phyloP scores from a whole-genome alignment of 208 protist genomes.

The Crithidia fasciculata region DNA sequence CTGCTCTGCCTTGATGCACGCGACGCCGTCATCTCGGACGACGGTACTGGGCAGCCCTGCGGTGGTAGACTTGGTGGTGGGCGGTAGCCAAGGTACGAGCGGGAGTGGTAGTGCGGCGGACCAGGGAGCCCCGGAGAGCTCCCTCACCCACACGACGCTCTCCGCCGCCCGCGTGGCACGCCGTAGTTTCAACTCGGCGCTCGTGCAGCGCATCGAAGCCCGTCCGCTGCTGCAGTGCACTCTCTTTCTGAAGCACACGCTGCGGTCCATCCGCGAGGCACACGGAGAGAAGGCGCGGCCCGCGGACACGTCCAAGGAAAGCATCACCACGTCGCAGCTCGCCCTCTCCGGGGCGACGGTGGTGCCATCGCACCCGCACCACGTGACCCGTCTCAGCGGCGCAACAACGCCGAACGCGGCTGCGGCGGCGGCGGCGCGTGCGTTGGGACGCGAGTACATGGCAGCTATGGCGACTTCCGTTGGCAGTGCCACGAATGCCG shows the following conservation, averaged over 20 bases:
- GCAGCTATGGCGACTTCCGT: slow-evolving; percentile 6
- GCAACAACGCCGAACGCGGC: not conserved
- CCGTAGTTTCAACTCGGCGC: slow-evolving; percentile 32
- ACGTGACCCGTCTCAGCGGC: not conserved
- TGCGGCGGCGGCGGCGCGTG: too few species aligned
- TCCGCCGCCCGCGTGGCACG: slow-evolving; percentile 4
- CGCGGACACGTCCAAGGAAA: not conserved
- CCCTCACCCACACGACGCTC: slow-evolving; percentile 2
- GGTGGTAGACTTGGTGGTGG: slow-evolving; percentile 4
- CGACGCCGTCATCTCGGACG: slow-evolving; percentile 18
- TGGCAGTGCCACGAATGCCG: slow-evolving; percentile 19
- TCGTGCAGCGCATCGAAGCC: slow-evolving; percentile 44
- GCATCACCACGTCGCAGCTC: slow-evolving; percentile 10
- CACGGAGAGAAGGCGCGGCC: not conserved
- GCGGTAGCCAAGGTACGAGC: not conserved
- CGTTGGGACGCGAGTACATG: not conserved
- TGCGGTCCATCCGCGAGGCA: slow-evolving; percentile 22
- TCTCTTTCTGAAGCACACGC: slow-evolving; percentile 52
- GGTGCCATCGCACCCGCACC: slow-evolving; percentile 8
- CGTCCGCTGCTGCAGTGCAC: slow-evolving; percentile 71
- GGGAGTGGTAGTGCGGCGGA: not conserved
- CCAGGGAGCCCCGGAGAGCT: slow-evolving; percentile 1
- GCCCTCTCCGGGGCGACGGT: slow-evolving; percentile 8
- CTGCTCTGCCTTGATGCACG: slow-evolving; percentile 21
- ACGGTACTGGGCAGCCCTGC: slow-evolving; percentile 14